Base-by-base conservation (phyloP, 2,329 filamentous ascomycete genomes). In the Fusarium nodosum region DNA sequence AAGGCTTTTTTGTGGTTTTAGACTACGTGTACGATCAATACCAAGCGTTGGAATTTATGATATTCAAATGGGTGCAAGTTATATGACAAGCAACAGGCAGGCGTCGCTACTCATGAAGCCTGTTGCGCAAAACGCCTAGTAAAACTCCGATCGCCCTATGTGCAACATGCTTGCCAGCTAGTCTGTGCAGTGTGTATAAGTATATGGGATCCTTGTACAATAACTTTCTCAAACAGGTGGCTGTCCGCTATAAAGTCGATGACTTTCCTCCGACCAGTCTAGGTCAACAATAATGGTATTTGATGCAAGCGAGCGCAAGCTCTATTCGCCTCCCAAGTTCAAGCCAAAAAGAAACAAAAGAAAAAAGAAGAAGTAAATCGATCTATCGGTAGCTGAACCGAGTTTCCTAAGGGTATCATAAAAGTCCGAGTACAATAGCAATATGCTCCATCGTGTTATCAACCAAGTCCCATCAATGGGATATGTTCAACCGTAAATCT, bases 371-470 rank as follows among this genome's bases (percentile, higher is more conserved):
- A 36, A 39, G 55, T 62, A 71, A 63, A 62, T 64, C 51, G 45
- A 69, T 58, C 47, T 67, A 60, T 66, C 70, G 65, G 66, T 65
- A 60, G 56, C 55, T 55, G 68, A 76, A 66, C 67, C 72, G 60
- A 72, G 64, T 71, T 70, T 64, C 72, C 75, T 75, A 61, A 72
- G 79, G 79, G 79, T 81, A 81, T 81, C 79, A 79, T 72, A 77
- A 74, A 52, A 76, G 75, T 78, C 71, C 65, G 72, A 76, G 71
- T 67, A 69, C 72, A 69, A 71, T 71, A 75, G 60, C 72, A 74
- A 74, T 60, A 64, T 66, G 55, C 65, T 68, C 69, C 64, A 56
- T 70, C 55, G 56, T 69, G 64, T 57, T 70, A 66, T 56, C 66
- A 75, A 63, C 64, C 60, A 72, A 73, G 48, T 62, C 33, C 57